A percentile compares a stretch with the other conserved stretches of the same genome.
Conservation (phyloP, 208 protist species). For the Trypanosoma caninum region DNA sequence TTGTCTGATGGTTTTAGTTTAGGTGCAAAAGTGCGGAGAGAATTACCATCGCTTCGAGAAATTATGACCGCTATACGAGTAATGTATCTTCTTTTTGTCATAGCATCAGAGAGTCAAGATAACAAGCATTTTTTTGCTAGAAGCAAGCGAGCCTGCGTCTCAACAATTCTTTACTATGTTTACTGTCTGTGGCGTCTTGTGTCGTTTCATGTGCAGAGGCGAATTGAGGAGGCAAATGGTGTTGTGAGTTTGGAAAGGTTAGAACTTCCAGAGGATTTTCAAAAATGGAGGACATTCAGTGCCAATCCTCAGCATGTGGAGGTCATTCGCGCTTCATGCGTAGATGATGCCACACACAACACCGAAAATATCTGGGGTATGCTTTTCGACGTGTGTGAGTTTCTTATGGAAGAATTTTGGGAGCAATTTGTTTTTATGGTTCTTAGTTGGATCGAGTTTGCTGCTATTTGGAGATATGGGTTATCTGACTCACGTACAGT, state of each 20-base stretch:
- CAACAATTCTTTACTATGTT: constrained; percentile 69
- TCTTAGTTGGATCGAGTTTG: constrained; percentile 59
- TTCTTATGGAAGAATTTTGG: constrained; percentile 31
- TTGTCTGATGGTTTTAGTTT: neutral
- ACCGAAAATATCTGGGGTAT: constrained; percentile 48
- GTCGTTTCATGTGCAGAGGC: neutral
- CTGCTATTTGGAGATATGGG: constrained; percentile 35
- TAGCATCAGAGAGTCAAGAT: constrained; percentile 10
- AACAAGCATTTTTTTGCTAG: neutral
- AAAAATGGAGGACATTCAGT: constrained; percentile 44
- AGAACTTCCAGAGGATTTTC: constrained; percentile 28
- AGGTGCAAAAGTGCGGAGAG: too few relatives aligned
- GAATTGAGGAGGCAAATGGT: neutral
- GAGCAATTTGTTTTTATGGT: constrained; percentile 61
- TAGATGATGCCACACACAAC: constrained; percentile 45
- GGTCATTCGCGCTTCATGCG: constrained; percentile 20
- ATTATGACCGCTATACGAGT: constrained; percentile 31
- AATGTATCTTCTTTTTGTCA: constrained; percentile 34
- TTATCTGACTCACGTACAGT: constrained; percentile 27
- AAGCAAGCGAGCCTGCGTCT: constrained; percentile 34
- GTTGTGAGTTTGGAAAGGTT: neutral
- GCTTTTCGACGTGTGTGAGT: constrained; percentile 53
- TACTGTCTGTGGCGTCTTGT: constrained; percentile 50
- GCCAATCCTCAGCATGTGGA: constrained; percentile 19
- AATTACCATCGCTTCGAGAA: constrained; percentile 22